Conservation (phyloP, 805 yeast species). For the Saccharomycopsis microspora region DNA sequence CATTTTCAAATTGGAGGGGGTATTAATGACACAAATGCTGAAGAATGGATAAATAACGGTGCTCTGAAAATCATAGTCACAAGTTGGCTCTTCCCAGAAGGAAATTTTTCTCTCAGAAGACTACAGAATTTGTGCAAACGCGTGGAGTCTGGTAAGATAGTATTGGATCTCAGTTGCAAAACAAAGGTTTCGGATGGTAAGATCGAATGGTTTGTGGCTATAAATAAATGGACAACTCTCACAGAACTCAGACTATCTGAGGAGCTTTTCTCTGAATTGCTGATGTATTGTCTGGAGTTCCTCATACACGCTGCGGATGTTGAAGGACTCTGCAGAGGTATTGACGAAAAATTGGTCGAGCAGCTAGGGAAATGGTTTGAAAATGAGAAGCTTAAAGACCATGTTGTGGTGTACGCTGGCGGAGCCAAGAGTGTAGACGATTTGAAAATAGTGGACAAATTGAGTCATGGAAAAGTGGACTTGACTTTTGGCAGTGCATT, state of each 20-base stretch:
- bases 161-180: slow-evolving; percentile 85
- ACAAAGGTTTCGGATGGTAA: slow-evolving; percentile 20
- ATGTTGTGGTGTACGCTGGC: slow-evolving; percentile 83
- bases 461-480: slow-evolving; percentile 80
- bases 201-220: slow-evolving; percentile 82
- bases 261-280: slow-evolving; percentile 41
- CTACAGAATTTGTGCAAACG: slow-evolving; percentile 35
- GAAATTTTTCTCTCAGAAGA: slow-evolving; percentile 31
- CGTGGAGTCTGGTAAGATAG: slow-evolving; percentile 48
- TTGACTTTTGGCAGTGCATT: slow-evolving; percentile 87
- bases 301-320: slow-evolving; percentile 97
- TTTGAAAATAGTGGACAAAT: slow-evolving; percentile 46
- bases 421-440: slow-evolving; percentile 78
- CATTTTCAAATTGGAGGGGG: slow-evolving; percentile 90
- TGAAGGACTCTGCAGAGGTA: slow-evolving; percentile 91
- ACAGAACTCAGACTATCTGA: slow-evolving; percentile 50
- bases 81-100: slow-evolving; percentile 70
- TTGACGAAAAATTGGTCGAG: slow-evolving; percentile 67
- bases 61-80: slow-evolving; percentile 90
- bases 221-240: slow-evolving; percentile 92
- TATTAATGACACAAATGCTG: slow-evolving; percentile 62
- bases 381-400: slow-evolving; percentile 16
- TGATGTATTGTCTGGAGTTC: slow-evolving; percentile 71
- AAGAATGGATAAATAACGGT: slow-evolving; percentile 60
- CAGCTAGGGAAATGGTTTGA: slow-evolving; percentile 68